phyloP scores from a whole-genome alignment of 2,329 filamentous ascomycete species.

The Aureobasidium sp. region DNA sequence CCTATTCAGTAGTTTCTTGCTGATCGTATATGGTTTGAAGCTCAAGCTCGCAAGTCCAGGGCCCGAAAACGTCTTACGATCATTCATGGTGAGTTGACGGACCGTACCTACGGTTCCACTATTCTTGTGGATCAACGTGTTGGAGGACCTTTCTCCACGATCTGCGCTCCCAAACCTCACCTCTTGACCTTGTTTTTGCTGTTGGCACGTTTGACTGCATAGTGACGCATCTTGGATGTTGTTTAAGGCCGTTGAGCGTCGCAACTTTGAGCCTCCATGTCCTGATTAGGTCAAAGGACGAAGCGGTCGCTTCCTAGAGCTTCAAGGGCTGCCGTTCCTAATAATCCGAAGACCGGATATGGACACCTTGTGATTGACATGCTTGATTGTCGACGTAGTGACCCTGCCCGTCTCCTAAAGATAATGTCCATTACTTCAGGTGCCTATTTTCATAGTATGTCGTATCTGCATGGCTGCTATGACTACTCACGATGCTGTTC shows the following conservation, averaged over 20 bases:
- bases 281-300: background rate
- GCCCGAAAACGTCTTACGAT: background rate
- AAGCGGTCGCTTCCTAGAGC: background rate
- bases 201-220: background rate
- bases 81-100: conserved; percentile 1
- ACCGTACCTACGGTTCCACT: conserved; percentile 10
- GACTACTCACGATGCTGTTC: too few species aligned
- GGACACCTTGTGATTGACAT: background rate
- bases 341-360: background rate
- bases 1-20: background rate
- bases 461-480: background rate
- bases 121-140: background rate
- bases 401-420: background rate
- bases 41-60: background rate
- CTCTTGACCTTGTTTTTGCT: background rate
- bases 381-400: background rate
- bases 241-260: background rate
- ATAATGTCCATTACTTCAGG: background rate
- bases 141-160: background rate
- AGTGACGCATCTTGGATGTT: background rate
- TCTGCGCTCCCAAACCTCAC: background rate
- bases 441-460: background rate
- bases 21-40: background rate
- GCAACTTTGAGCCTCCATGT: background rate
- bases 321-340: background rate